Evolutionary conservation across 1,284 basidiomycete species (phyloP), one percentile per base, ranked within the genome.

Genomic region (Limonomyces culmigenus): DNA sequence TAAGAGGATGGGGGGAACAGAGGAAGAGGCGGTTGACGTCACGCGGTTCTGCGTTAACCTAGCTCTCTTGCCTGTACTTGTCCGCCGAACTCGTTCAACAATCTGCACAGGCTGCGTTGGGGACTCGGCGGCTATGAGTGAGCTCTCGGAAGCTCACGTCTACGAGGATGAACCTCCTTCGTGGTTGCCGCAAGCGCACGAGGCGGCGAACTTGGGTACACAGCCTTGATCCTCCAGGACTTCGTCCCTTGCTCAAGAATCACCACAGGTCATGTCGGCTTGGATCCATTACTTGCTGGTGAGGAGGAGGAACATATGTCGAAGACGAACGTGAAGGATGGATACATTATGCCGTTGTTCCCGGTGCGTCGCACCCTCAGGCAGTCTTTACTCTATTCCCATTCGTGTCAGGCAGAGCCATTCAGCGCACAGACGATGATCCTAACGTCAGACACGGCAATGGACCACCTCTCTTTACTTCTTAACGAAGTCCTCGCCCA

Each of bases 291-390:
- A 3, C 65, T 72, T 37, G 74, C 83, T 13, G 71, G 74, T 5
- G 85, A 92, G 53, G 75, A 83, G 19, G 92, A 95, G 54, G 89
- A 95, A 49, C 56, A 74, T 3, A 60, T 95, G 38, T 79, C 83
- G 0, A 76, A 85, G 40, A 49, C 54, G 0, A 80, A 79, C 45
- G 73, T 96, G 40, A 84, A 83, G 58, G 69, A 70, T 50, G 93
- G 93, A 0, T 83, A 11, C 16, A 13, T 17, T 8, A 15, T 16
- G 11, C 11, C 30, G 16, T 17, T 32, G 30, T 84, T 42, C 50
- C 62, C 5, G 60, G 75, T 17, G 59, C 62, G 23, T 63, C 13
- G 60, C 72, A 17, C 76, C 91, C 25, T 61, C 70, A 29, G 83
- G 81, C 44, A 45, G 67, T 56, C 23, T 17, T 10, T 20, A 19